Evolutionary conservation across 2,329 filamentous ascomycete genomes (phyloP), one percentile per base, ranked within the genome.

Genomic region (Penicillium paneum): DNA sequence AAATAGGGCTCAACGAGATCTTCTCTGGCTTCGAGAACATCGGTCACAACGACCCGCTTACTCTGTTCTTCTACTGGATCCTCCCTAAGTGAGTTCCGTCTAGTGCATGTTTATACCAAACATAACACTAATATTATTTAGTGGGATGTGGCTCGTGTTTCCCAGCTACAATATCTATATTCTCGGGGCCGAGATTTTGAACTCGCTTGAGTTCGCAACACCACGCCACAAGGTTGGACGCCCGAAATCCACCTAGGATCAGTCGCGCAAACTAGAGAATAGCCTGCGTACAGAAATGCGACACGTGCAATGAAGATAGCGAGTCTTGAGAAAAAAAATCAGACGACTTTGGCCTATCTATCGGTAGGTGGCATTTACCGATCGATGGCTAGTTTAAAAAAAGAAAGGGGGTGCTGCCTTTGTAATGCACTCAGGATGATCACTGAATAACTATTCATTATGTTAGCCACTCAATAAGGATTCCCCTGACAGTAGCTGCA

Each of bases 111-210:
- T 38, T 31, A 26, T 39, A 26, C 12, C 26, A 39, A 8, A 17
- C 8, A 8, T 11, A 45, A 48, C 31, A 46, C 58, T 69, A 53
- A 68, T 57, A 5, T 55, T 46, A 55, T 48, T 13, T 49, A 87
- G 84, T 69, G 83, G 82, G 34, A 73, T 82, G 8, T 89, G 87
- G 86, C 72, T 89, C 55, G 63, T 86, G 11, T 77, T 88, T 40
- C 85, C 86, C 1, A 65, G 73, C 0, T 88, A 88, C 62, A 84
- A 86, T 71, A 78, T 80, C 15, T 83, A 85, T 64, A 71, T 81
- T 8, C 82, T 86, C 54, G 83, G 81, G 8, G 67, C 68, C 36
- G 86, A 89, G 64, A 85, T 89, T 36, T 52, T 87, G n/a, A 73
- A 81, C 56, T 82, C 80, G 1, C 74, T 88, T 24, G 78, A 81